phyloP scores from a whole-genome alignment of 2,329 filamentous ascomycete genomes.

The Apiospora malaysiana region DNA sequence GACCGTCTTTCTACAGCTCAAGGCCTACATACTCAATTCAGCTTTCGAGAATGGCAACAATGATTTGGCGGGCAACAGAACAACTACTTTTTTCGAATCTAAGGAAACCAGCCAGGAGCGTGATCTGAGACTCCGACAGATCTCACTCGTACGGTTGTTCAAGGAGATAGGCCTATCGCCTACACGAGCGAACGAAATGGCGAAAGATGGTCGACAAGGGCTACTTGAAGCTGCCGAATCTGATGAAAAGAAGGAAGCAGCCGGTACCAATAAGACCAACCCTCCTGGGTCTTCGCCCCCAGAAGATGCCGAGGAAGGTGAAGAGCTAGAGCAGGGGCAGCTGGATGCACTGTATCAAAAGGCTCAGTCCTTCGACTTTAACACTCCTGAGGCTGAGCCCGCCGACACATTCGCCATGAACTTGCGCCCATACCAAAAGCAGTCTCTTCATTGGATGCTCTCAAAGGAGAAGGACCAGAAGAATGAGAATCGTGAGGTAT shows the following conservation, averaged over 20 bases:
- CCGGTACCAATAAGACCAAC: constrained; percentile 42
- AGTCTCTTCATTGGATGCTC: constrained; percentile 96
- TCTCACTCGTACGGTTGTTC: constrained; percentile 86
- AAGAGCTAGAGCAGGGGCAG: constrained; percentile 94
- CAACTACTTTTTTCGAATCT: constrained; percentile 78
- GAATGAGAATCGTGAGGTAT: constrained; percentile 69
- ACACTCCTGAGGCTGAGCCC: constrained; percentile 85
- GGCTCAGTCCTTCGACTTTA: constrained; percentile 95
- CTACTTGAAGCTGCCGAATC: constrained; percentile 87
- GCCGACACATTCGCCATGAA: constrained; percentile 81
- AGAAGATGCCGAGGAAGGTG: constrained; percentile 80
- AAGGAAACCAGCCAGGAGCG: constrained; percentile 87
- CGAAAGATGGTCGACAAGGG: constrained; percentile 81
- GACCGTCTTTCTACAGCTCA: constrained; percentile 88
- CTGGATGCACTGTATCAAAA: constrained; percentile 94
- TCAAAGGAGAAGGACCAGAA: constrained; percentile 85
- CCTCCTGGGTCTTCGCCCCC: constrained; percentile 49
- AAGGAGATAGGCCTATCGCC: constrained; percentile 87
- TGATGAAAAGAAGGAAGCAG: constrained; percentile 75
- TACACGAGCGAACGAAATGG: constrained; percentile 72
- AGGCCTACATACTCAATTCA: constrained; percentile 74
- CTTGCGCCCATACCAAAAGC: constrained; percentile 91
- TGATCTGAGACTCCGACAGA: constrained; percentile 80
- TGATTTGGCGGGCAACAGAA: constrained; percentile 70
- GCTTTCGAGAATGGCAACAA: constrained; percentile 74